Conservation (phyloP, 2,329 filamentous ascomycete species). For the Ascochyta rabiei region DNA sequence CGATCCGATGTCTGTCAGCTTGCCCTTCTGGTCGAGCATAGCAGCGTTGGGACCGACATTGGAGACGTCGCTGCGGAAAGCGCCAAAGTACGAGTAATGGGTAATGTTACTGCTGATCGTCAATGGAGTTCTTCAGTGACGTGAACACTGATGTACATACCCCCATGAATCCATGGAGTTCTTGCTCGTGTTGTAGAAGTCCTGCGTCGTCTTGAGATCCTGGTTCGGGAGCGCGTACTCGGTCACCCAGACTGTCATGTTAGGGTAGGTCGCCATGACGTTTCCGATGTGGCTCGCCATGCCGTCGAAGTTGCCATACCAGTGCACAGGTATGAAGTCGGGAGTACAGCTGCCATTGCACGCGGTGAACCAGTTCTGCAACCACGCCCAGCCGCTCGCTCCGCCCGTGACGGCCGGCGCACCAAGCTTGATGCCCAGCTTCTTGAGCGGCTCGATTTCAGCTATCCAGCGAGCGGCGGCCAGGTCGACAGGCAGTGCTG, state of each 20-base stretch:
- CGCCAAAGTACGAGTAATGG: conserved; percentile 77
- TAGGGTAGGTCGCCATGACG: conserved; percentile 55
- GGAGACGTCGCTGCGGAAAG: conserved; percentile 71
- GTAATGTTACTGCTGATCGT: conserved; percentile 58
- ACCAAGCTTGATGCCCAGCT: conserved; percentile 69
- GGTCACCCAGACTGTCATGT: conserved; percentile 75
- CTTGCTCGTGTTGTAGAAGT: conserved; percentile 70
- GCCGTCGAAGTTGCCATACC: conserved; percentile 70
- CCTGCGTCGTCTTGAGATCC: conserved; percentile 62
- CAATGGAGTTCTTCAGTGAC: background rate
- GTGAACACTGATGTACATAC: conserved; percentile 41
- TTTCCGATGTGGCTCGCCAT: conserved; percentile 70
- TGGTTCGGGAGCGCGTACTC: conserved; percentile 71
- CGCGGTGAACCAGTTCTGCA: conserved; percentile 67
- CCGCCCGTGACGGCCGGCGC: conserved; percentile 73
- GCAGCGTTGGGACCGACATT: conserved; percentile 77
- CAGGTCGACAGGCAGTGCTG: conserved; percentile 61
- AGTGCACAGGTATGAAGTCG: conserved; percentile 60
- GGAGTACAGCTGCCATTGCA: conserved; percentile 56
- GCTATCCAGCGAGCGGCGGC: conserved; percentile 74
- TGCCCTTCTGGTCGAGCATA: conserved; percentile 71
- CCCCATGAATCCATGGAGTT: conserved; percentile 70
- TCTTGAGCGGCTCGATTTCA: conserved; percentile 72
- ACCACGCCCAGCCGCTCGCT: conserved; percentile 67
- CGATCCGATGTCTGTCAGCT: conserved; percentile 75